Base-by-base conservation (phyloP, 495 filamentous ascomycete species). In the Aspergillus egyptiacus region DNA sequence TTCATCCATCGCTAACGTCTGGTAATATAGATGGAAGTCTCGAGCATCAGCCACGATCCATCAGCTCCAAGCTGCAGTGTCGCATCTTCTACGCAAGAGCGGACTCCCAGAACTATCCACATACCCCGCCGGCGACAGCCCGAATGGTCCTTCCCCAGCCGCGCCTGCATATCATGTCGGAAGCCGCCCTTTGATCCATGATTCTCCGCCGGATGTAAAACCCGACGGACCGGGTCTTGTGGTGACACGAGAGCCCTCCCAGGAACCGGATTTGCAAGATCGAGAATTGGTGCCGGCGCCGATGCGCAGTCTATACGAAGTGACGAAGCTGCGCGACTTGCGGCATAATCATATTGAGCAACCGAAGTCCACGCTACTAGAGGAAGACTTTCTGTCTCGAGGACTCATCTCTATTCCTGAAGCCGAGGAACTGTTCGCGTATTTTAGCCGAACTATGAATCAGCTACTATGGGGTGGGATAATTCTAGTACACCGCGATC, bases 281-380 rank as follows among this genome's bases (percentile, higher is more conserved):
- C 65, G 70, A 15, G 68, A 70, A 7, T 45, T 80, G 27, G 74
- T 80, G 22, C 66, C 75, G 1, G 77, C 74, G 5, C 78, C 78
- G 0, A 80, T 82, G 76, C 71, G 75, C 44, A 79, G 74, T 60
- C 57, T 82, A 18, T 82, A 79, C 55, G 78, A 81, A 50, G 78
- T 81, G 23, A 81, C 78, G 6, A 80, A 76, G 34, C 59, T 81
- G 42, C 69, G 75, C 23, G 73, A 78, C 33, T 49, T 80, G 43
- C 61, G 76, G n/a, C 69, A 68, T 40, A 71, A 71, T 40, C 61
- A 60, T 20, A 65, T 63, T 13, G 67, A 72, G 48, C 67, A 67
- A 38, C 73, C 69, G 6, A 70, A 70, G 48, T 63, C 65, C 47
- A 73, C 70, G 6, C 63, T 77, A 22, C 53, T 75, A 37, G 73